phyloP scores from a whole-genome alignment of 257 asterid genomes.

The Plectranthus barbatus region DNA sequence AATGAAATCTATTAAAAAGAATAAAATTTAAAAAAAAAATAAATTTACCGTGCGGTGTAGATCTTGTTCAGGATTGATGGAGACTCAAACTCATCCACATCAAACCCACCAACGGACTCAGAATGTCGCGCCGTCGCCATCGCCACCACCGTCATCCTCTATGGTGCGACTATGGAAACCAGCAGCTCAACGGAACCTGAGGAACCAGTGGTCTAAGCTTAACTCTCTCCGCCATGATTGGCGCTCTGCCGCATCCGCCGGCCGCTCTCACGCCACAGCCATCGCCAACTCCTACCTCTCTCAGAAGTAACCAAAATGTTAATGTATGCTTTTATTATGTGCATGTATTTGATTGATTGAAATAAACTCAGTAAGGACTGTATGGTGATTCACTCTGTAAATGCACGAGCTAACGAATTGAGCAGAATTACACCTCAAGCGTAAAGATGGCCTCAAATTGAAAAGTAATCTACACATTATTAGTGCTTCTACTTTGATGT shows the following conservation, averaged over 20 bases:
- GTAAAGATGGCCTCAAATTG: not conserved
- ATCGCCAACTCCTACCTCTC: conserved; percentile 72
- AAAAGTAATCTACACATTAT: not conserved
- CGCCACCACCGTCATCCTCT: conserved; percentile 21
- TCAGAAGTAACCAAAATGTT: conserved; percentile 29
- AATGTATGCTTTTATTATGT: not conserved
- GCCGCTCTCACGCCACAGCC: conserved; percentile 66
- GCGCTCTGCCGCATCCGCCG: conserved; percentile 47
- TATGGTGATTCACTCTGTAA: not conserved
- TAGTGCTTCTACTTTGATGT: not conserved
- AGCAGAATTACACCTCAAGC: not conserved
- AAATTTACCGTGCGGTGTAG: no score
- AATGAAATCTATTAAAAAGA: no score
- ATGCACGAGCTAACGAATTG: not conserved
- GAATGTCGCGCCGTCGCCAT: conserved; percentile 19
- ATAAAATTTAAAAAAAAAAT: no score
- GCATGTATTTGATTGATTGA: not conserved
- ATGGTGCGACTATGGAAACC: conserved; percentile 72
- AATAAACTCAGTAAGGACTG: not conserved
- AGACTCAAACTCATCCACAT: conserved; percentile 10
- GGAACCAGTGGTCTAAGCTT: conserved; percentile 86
- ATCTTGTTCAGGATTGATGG: no score
- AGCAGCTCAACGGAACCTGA: conserved; percentile 69
- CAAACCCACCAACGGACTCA: conserved; percentile 13
- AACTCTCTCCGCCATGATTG: conserved; percentile 53